phyloP scores from a whole-genome alignment of 495 filamentous ascomycete genomes.

The Aspergillus taichungensis region DNA sequence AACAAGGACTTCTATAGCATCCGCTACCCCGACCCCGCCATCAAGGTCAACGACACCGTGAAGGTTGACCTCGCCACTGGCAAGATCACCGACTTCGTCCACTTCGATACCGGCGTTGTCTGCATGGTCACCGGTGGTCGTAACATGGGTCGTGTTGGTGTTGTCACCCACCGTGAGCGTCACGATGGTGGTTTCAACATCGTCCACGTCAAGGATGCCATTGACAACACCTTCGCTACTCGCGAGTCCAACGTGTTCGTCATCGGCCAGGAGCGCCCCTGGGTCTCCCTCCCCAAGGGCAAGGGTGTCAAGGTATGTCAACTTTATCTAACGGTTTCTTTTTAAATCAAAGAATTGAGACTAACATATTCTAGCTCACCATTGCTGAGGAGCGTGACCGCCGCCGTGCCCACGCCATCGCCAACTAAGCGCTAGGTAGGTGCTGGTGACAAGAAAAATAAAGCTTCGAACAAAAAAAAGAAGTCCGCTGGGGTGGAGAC shows the following conservation, averaged over 20 bases:
- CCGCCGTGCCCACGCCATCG: constrained; percentile 69
- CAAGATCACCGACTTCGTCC: constrained; percentile 94
- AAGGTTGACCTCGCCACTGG: constrained; percentile 95
- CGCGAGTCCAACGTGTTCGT: constrained; percentile 98
- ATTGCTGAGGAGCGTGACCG: constrained; percentile 98
- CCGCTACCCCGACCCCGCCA: constrained; percentile 93
- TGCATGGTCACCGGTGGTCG: constrained; percentile 98
- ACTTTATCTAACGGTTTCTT: neutral
- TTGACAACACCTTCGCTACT: constrained; percentile 98
- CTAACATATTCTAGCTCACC: constrained; percentile 51
- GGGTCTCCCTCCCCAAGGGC: constrained; percentile 98
- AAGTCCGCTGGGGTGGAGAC: constrained; percentile 27
- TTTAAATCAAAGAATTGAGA: neutral
- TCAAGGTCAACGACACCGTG: constrained; percentile 99
- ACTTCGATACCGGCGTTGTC: constrained; percentile 94
- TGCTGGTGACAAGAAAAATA: constrained; percentile 18
- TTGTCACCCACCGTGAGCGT: constrained; percentile 98
- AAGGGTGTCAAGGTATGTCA: constrained; percentile 87
- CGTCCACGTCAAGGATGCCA: constrained; percentile 98
- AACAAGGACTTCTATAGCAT: constrained; percentile 54
- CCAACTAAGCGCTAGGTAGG: constrained; percentile 45
- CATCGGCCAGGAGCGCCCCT: constrained; percentile 95
- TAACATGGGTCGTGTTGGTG: constrained; percentile 99
- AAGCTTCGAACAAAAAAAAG: constrained; percentile 14
- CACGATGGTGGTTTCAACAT: constrained; percentile 99